Evolutionary conservation across 305 asterid genomes (phyloP).

Genomic region (Striga hermonthica): DNA sequence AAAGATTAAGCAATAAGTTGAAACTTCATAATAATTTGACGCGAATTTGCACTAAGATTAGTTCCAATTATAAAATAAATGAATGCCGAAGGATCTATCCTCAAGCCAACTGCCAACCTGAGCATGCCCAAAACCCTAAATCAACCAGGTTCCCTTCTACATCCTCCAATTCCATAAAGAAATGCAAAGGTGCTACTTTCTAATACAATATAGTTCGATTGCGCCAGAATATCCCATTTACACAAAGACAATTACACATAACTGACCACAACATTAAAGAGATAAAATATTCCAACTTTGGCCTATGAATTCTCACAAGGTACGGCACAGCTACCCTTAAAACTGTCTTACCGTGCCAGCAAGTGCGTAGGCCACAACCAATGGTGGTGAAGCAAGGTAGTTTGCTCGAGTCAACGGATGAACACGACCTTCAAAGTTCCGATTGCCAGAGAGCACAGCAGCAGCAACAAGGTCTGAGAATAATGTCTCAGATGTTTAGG

Average conservation of each 20-base stretch:
- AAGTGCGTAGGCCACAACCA: conserved; percentile 88
- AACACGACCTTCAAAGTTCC: conserved; percentile 92
- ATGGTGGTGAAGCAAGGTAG: conserved; percentile 82
- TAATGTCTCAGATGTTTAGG: conserved; percentile 21
- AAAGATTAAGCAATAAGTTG: background rate
- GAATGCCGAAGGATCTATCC: no score
- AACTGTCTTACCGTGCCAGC: conserved; percentile 71
- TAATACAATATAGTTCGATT: no score
- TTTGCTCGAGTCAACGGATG: conserved; percentile 90
- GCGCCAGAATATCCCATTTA: no score
- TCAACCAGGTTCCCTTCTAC: no score
- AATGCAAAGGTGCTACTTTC: no score
- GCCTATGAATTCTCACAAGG: background rate
- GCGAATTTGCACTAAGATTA: background rate
- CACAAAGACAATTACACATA: background rate
- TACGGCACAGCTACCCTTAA: background rate
- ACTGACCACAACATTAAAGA: conserved; percentile 1
- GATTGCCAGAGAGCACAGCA: conserved; percentile 87
- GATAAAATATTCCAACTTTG: background rate
- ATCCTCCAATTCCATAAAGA: no score
- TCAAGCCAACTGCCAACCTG: no score
- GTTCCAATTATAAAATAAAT: background rate
- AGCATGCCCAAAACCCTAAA: no score
- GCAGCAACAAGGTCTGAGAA: conserved; percentile 73
- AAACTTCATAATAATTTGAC: background rate